A percentile compares a stretch with the other conserved stretches of the same genome.
Conservation (phyloP, 2,329 filamentous ascomycete species). For the Fonsecaea erecta region DNA sequence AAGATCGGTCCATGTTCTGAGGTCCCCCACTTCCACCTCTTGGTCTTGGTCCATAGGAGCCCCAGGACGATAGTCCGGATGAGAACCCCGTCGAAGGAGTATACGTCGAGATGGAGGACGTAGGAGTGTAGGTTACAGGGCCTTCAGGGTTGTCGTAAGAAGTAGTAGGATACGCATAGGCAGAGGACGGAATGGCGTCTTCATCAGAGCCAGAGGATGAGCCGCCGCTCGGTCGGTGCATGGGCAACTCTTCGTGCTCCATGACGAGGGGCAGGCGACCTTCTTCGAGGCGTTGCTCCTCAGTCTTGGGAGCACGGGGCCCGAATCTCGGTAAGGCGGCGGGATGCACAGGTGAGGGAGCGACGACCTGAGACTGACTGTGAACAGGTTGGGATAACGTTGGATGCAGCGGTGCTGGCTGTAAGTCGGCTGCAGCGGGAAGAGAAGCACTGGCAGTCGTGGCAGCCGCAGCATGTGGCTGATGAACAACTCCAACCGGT, state of each 20-base stretch:
- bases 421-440: constrained; percentile 13
- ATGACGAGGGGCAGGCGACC: constrained; percentile 40
- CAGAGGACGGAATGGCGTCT: constrained; percentile 42
- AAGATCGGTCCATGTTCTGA: constrained; percentile 41
- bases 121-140: constrained; percentile 42
- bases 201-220: constrained; percentile 49
- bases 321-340: constrained; percentile 17
- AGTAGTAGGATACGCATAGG: constrained; percentile 43
- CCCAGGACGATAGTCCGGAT: constrained; percentile 44
- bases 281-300: constrained; percentile 32
- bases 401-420: constrained; percentile 13
- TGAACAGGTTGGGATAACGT: constrained; percentile 11
- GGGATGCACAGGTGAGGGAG: constrained; percentile 28
- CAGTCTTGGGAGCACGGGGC: constrained; percentile 25
- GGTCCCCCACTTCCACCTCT: constrained; percentile 51
- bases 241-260: constrained; percentile 50
- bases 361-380: constrained; percentile 24
- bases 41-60: constrained; percentile 46
- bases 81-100: constrained; percentile 39
- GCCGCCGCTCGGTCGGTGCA: constrained; percentile 47
- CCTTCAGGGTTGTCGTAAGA: constrained; percentile 42
- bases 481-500: constrained; percentile 12
- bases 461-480: constrained; percentile 16
- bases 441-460: constrained; percentile 7
- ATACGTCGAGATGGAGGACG: constrained; percentile 40